phyloP scores from a whole-genome alignment of 2,329 filamentous ascomycete species.

The Aureobasidium sp. region DNA sequence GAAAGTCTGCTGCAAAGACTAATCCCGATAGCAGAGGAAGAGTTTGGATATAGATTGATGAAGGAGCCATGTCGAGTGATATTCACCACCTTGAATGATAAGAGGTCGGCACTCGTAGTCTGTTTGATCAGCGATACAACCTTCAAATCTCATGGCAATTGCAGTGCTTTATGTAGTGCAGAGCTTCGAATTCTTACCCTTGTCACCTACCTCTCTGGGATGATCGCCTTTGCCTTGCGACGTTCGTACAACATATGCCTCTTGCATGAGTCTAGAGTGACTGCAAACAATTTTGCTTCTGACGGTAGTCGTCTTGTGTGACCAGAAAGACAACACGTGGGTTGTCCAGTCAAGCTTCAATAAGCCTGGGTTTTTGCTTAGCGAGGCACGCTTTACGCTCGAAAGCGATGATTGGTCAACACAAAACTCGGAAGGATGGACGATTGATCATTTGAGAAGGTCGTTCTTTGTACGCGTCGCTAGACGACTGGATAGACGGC shows the following conservation, averaged over 20 bases:
- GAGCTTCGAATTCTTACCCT: background rate
- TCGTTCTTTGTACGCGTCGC: background rate
- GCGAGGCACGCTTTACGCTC: background rate
- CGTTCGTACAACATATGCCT: background rate
- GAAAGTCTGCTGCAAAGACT: constrained; percentile 27
- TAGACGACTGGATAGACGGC: background rate
- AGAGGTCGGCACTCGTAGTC: background rate
- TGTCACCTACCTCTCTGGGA: constrained; percentile 8
- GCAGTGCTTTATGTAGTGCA: background rate
- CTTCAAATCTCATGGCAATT: background rate
- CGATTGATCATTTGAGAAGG: background rate
- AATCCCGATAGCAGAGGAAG: background rate
- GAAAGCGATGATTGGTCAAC: background rate
- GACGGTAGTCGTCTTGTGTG: background rate
- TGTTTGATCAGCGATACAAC: background rate
- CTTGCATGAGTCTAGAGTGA: background rate
- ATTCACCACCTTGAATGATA: background rate
- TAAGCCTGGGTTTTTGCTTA: constrained; percentile 1
- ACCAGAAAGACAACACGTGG: constrained; percentile 2
- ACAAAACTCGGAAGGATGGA: background rate
- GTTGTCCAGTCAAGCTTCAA: background rate
- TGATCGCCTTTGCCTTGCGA: background rate
- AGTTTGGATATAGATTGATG: background rate
- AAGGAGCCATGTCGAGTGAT: background rate
- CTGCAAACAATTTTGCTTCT: background rate